A percentile compares a stretch with the other conserved stretches of the same genome.
These are phyloP conservation scores for Mycena epipterygia DNA, from an alignment of 768 basidiomycete species.

Conservation along the genomic window DNA sequence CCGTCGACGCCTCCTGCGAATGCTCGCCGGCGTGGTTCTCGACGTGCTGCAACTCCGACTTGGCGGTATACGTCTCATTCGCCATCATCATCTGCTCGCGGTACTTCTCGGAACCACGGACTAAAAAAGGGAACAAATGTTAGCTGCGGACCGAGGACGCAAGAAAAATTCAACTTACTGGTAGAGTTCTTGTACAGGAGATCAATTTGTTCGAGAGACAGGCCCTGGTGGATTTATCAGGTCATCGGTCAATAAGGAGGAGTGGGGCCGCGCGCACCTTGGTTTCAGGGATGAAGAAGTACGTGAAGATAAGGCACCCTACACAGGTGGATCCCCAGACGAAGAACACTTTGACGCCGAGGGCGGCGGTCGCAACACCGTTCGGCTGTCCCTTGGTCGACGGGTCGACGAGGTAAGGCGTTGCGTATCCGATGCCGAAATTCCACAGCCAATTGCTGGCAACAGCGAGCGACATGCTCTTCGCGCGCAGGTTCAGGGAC, in stretches of 20 bases:
- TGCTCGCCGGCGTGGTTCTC: neutral
- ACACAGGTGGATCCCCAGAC: conserved; percentile 82
- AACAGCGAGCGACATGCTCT: conserved; percentile 82
- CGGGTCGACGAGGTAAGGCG: conserved; percentile 70
- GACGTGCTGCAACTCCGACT: neutral
- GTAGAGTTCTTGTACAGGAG: conserved; percentile 72
- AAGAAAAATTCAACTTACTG: conserved; percentile 4
- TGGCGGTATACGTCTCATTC: conserved; percentile 11
- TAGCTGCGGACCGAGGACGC: neutral
- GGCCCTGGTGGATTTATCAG: conserved; percentile 53
- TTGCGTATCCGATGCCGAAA: conserved; percentile 75
- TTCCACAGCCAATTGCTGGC: conserved; percentile 81
- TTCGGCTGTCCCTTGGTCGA: conserved; percentile 37
- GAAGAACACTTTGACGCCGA: conserved; percentile 87
- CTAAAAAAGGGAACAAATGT: neutral
- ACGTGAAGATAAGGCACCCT: conserved; percentile 81
- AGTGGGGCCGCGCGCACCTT: conserved; percentile 50
- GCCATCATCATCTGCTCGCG: conserved; percentile 15
- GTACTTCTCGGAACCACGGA: conserved; percentile 16
- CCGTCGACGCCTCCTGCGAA: neutral
- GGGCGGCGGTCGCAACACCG: conserved; percentile 59
- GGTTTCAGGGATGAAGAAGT: conserved; percentile 86
- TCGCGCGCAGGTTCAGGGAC: conserved; percentile 84
- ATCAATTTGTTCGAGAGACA: conserved; percentile 90
- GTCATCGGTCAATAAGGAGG: neutral